Percentiles rank a stretch among this genome's conserved stretches.
phyloP scores from a whole-genome alignment of 2,329 filamentous ascomycete species.

The Cephalotrichum gorgonifer region DNA sequence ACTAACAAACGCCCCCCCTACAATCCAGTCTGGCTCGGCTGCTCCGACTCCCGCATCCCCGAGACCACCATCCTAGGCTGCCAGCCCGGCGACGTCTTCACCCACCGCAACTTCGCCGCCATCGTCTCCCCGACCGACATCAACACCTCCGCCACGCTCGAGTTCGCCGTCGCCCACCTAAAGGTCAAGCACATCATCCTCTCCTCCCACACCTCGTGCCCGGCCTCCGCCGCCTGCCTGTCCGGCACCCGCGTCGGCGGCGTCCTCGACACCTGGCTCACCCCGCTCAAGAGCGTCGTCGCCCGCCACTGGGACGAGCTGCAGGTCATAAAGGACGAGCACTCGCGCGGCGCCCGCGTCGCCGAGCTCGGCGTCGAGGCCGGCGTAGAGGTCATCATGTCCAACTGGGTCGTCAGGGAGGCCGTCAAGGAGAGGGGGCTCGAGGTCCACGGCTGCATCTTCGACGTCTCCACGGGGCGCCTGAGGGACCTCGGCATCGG shows the following conservation, averaged over 20 bases:
- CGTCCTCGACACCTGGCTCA: constrained; percentile 45
- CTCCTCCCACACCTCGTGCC: constrained; percentile 59
- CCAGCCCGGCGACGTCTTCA: constrained; percentile 75
- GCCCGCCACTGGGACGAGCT: constrained; percentile 43
- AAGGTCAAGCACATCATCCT: constrained; percentile 62
- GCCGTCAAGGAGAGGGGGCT: constrained; percentile 62
- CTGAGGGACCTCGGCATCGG: constrained; percentile 38
- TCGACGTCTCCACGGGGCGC: constrained; percentile 46
- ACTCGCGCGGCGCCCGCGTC: constrained; percentile 47
- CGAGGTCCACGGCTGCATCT: constrained; percentile 68
- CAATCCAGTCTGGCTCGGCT: constrained; percentile 80
- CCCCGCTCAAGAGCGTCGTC: constrained; percentile 35
- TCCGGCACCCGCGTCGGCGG: constrained; percentile 35
- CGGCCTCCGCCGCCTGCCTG: constrained; percentile 53
- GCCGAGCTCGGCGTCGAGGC: constrained; percentile 68
- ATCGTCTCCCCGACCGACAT: constrained; percentile 66
- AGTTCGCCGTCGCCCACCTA: constrained; percentile 66
- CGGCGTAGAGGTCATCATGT: constrained; percentile 56
- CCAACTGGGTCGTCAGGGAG: constrained; percentile 59
- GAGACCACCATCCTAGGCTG: constrained; percentile 73
- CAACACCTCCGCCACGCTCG: constrained; percentile 64
- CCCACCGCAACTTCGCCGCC: constrained; percentile 87
- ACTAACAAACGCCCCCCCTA: background rate
- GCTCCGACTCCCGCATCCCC: constrained; percentile 75
- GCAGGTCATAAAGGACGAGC: constrained; percentile 38